These are phyloP conservation scores for Apiospora pterosperma DNA, from an alignment of 2,329 filamentous ascomycete genomes.

Conservation along the genomic window DNA sequence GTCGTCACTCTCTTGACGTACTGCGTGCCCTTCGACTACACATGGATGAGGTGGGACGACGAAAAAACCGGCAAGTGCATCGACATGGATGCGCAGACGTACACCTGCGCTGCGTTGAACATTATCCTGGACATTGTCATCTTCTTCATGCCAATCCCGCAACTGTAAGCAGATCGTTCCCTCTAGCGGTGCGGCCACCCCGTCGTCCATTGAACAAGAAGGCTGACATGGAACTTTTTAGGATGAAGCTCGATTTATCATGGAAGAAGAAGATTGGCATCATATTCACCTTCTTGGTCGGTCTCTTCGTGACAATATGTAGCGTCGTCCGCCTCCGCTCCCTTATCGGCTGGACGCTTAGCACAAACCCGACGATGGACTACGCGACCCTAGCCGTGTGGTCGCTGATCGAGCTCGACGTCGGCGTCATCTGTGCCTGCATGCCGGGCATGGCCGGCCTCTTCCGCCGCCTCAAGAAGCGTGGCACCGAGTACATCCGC, in stretches of 20 bases:
- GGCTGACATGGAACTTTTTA: neutral
- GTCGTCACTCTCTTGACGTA: slow-evolving; percentile 15
- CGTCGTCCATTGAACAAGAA: too few species aligned
- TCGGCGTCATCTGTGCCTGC: slow-evolving; percentile 12
- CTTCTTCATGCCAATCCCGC: slow-evolving; percentile 12
- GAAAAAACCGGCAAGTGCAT: slow-evolving; percentile 13
- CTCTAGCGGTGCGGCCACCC: neutral
- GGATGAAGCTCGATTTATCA: slow-evolving; percentile 8
- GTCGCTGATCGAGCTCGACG: slow-evolving; percentile 11
- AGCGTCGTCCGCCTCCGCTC: slow-evolving; percentile 9
- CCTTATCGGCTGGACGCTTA: slow-evolving; percentile 7
- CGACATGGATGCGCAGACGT: slow-evolving; percentile 10
- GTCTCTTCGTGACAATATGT: slow-evolving; percentile 15
- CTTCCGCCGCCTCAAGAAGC: slow-evolving; percentile 12
- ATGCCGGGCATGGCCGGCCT: slow-evolving; percentile 12
- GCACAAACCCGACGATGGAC: slow-evolving; percentile 8
- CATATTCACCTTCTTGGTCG: slow-evolving; percentile 24
- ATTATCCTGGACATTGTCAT: slow-evolving; percentile 11
- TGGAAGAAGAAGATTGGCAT: slow-evolving; percentile 12
- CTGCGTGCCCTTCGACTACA: slow-evolving; percentile 17
- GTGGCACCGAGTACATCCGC: slow-evolving; percentile 14
- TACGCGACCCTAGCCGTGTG: slow-evolving; percentile 9
- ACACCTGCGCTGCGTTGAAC: slow-evolving; percentile 7
- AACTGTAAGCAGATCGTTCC: slow-evolving; percentile 8
- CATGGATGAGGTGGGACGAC: slow-evolving; percentile 16